Evolutionary conservation across 2,329 filamentous ascomycete species (phyloP).

Genomic region (Coleophoma crateriformis): DNA sequence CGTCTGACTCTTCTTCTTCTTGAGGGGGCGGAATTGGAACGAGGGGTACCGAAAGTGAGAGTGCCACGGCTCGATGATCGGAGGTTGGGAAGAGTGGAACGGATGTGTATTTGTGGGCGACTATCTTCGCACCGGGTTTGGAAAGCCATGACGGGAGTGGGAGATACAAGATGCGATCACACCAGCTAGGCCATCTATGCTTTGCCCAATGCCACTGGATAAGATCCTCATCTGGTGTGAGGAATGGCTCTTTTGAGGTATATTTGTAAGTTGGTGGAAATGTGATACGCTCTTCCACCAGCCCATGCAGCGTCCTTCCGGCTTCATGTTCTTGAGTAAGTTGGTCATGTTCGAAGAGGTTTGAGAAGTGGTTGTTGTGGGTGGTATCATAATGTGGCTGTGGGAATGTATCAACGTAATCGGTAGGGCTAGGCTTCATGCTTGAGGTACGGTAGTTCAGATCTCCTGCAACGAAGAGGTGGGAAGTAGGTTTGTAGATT

Average conservation of each 20-base stretch:
- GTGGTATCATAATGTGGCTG: constrained; percentile 44
- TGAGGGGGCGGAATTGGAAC: constrained; percentile 23
- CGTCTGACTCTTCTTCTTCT: constrained; percentile 23
- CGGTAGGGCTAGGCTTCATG: constrained; percentile 52
- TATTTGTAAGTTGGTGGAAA: constrained; percentile 98
- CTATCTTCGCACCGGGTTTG: constrained; percentile 40
- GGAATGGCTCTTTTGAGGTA: constrained; percentile 37
- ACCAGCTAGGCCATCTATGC: constrained; percentile 89
- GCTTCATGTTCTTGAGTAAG: constrained; percentile 65
- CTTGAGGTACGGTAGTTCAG: constrained; percentile 88
- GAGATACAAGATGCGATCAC: constrained; percentile 81
- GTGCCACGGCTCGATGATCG: constrained; percentile 80
- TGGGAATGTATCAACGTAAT: constrained; percentile 53
- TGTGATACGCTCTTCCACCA: constrained; percentile 65
- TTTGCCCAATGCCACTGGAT: constrained; percentile 67
- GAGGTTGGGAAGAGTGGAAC: constrained; percentile 76
- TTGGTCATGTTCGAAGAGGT: constrained; percentile 72
- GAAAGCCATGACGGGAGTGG: constrained; percentile 50
- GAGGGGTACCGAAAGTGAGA: constrained; percentile 64
- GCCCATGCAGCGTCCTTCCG: constrained; percentile 69
- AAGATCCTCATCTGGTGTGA: constrained; percentile 31
- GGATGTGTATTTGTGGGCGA: constrained; percentile 60
- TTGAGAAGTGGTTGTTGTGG: constrained; percentile 55
- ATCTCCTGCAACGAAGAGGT: constrained; percentile 86
- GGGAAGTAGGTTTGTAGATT: constrained; percentile 69